Evolutionary conservation across 208 protist species (phyloP).

Genomic region (Kentomonas sorsogonicus): DNA sequence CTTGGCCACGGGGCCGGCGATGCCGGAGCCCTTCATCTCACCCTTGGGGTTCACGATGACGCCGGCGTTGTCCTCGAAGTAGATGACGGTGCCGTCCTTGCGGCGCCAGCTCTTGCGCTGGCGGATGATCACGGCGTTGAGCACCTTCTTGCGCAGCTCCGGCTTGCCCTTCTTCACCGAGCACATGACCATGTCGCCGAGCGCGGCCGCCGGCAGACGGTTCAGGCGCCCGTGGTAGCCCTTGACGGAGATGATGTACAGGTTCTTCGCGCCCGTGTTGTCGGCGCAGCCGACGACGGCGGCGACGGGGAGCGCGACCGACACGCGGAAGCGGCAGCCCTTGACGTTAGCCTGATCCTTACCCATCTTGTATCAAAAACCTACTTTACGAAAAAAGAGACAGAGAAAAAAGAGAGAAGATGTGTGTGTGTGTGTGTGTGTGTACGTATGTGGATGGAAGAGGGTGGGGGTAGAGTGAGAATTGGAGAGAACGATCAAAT

Average conservation of each 20-base stretch:
- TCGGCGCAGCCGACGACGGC: slow-evolving; percentile 99
- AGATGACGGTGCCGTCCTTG: slow-evolving; percentile 98
- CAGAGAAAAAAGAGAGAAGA: too few species aligned
- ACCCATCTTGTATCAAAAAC: slow-evolving; percentile 69
- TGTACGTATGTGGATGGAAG: neutral
- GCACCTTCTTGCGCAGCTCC: slow-evolving; percentile 99
- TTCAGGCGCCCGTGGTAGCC: slow-evolving; percentile 98
- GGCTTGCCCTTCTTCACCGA: slow-evolving; percentile 99
- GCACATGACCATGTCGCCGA: slow-evolving; percentile 99
- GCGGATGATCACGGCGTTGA: slow-evolving; percentile 97
- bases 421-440: slow-evolving; percentile 2
- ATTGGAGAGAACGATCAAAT: slow-evolving; percentile 1
- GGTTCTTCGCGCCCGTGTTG: slow-evolving; percentile 99
- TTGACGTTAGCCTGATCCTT: slow-evolving; percentile 89
- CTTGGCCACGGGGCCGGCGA: slow-evolving; percentile 99
- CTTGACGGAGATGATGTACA: slow-evolving; percentile 99
- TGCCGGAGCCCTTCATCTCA: slow-evolving; percentile 99
- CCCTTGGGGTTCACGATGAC: slow-evolving; percentile 99
- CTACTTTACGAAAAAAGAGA: too few species aligned
- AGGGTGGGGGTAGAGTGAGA: neutral
- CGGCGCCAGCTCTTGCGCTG: slow-evolving; percentile 99
- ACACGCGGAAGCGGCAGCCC: slow-evolving; percentile 98
- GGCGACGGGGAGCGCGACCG: slow-evolving; percentile 97
- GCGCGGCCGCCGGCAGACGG: slow-evolving; percentile 95
- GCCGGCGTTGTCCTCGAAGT: slow-evolving; percentile 99